Evolutionary conservation across 2,329 filamentous ascomycete species (phyloP).

Genomic region (Diaporthe aspalathi): DNA sequence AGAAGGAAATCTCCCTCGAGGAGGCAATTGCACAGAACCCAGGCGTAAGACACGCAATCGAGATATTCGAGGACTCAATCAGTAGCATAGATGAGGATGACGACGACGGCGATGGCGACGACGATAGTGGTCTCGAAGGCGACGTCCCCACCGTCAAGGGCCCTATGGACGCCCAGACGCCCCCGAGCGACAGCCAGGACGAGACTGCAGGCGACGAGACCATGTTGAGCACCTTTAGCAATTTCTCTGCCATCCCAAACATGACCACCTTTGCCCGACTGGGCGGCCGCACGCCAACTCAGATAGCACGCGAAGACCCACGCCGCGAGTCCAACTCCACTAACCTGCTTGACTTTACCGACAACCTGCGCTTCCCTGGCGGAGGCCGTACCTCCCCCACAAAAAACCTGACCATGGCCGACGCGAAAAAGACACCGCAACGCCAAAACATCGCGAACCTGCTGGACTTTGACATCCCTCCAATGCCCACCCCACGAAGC

Average conservation of each 20-base stretch:
- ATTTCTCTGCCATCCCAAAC: conserved; percentile 89
- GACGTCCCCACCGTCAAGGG: conserved; percentile 43
- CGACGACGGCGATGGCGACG: conserved; percentile 43
- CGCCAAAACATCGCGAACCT: conserved; percentile 72
- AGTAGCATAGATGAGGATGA: conserved; percentile 44
- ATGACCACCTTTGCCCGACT: conserved; percentile 85
- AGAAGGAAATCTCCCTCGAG: conserved; percentile 61
- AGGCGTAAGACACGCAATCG: conserved; percentile 68
- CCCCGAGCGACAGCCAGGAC: conserved; percentile 36
- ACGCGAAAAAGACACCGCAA: conserved; percentile 58
- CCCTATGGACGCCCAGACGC: conserved; percentile 10
- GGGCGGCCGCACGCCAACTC: conserved; percentile 56
- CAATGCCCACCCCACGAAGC: conserved; percentile 89
- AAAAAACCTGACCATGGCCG: conserved; percentile 48
- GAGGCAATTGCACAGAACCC: conserved; percentile 66
- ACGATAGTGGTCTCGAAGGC: conserved; percentile 45
- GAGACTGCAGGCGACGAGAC: conserved; percentile 72
- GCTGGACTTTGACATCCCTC: conserved; percentile 93
- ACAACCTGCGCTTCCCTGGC: conserved; percentile 67
- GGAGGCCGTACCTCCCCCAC: conserved; percentile 50
- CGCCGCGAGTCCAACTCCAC: conserved; percentile 68
- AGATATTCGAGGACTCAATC: conserved; percentile 70
- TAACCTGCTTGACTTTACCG: conserved; percentile 89
- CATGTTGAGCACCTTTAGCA: conserved; percentile 85
- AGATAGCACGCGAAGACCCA: conserved; percentile 42